Evolutionary conservation across 352 stramenopile genomes (phyloP), one percentile per base, ranked within the genome.

Genomic region (Globisporangium middletonii): DNA sequence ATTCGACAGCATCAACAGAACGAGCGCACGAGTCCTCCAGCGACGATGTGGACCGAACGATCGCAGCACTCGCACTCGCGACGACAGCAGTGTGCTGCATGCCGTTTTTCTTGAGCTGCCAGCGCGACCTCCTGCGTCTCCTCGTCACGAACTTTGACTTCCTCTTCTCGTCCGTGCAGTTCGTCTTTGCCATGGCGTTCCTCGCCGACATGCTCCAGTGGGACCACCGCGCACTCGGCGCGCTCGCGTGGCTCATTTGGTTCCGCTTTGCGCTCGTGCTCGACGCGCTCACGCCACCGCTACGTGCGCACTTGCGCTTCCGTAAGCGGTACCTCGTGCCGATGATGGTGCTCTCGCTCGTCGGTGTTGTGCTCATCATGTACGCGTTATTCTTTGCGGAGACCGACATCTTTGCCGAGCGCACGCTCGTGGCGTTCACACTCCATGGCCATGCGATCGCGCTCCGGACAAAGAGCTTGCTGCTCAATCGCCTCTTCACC

Each of bases 401-500:
- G 12, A 52, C 50, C 12, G 58, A 59, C 28, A 61, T 65, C 13
- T 68, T 81, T 13, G 38, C 49, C 13, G 70, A 68, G 12, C 64
- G 68, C 45, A 69, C 69, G 41, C 49, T 81, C 2, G 28, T 73
- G 18, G 52, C 53, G 28, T 50, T 67, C 4, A 38, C 58, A 12
- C 57, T 79, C 26, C 57, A 55, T 3, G 46, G 50, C n/a, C 61
- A 60, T 5, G 63, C 42, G 16, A 60, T 70, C 11, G 67, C 62
- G 11, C 33, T 79, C 13, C 55, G 56, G 33, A 79, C 71, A 7
- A 75, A 79, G 61, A 75, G 49, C 18, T 41, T 81, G 19, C 59
- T 83, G 30, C 44, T 81, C 35, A 78, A 75, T 35, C 71, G 69
- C 0, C 19, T 81, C 41, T 67, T 83, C 46, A 83, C 67, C 16